Conservation (phyloP, 345 rosid genomes). For the Lenwebbia sp. region DNA sequence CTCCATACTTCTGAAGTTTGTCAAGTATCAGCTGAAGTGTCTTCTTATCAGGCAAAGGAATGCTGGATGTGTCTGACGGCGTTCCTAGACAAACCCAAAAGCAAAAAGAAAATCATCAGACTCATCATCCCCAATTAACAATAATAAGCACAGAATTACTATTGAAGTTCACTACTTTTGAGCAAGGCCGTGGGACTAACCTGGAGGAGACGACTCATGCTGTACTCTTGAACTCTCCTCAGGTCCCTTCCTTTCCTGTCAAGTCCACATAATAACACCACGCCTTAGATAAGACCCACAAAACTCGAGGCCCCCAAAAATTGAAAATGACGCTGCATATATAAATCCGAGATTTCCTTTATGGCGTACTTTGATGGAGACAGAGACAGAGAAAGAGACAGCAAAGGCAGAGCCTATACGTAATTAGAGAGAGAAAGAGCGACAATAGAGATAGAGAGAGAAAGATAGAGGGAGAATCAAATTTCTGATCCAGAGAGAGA, state of each 20-base stretch:
- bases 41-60: conserved; percentile 76
- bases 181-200: conserved; percentile 13
- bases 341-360: background rate
- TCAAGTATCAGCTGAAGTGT: conserved; percentile 73
- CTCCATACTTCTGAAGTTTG: conserved; percentile 82
- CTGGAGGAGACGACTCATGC: conserved; percentile 33
- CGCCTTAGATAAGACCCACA: background rate
- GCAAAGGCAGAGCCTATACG: conserved; percentile 32
- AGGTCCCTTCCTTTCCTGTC: conserved; percentile 44
- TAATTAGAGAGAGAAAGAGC: conserved; percentile 9
- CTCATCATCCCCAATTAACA: background rate
- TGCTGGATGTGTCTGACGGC: conserved; percentile 13
- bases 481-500: background rate
- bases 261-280: background rate
- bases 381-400: conserved; percentile 29
- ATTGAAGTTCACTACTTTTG: background rate
- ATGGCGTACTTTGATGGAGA: conserved; percentile 9
- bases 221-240: conserved; percentile 1
- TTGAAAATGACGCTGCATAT: background rate
- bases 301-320: conserved; percentile 3
- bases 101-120: background rate
- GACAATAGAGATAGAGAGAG: background rate
- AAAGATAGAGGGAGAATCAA: conserved; percentile 8
- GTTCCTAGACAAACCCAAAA: conserved; percentile 33
- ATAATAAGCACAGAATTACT: background rate